Evolutionary conservation across 78 protist genomes (phyloP), one percentile per base, ranked within the genome.

Genomic region (Chrysochromulina parva): DNA sequence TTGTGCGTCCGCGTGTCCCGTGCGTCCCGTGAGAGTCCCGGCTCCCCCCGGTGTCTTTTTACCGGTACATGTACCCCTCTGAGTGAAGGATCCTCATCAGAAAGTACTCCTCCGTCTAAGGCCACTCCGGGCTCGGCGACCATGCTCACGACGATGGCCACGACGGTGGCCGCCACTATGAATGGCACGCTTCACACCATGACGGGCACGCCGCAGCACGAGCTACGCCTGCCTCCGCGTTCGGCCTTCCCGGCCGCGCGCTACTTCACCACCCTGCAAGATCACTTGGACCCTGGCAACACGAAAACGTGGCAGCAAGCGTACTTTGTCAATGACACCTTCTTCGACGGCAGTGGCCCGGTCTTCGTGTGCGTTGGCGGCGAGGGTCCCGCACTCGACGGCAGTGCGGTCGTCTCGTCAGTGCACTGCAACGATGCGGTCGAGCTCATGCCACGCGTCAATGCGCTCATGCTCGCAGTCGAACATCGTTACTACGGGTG

Each of bases 321-420:
- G 16, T 81, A 20, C 89, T 81, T 11, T 62, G 74, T 86, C 74
- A 81, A 81, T 53, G 76, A 24, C 55, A 60, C 93, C 48, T 85
- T 55, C 93, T 84, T 1, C 26, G 50, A 4, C 81, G 73, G 47
- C 38, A 74, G 54, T 17, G 93, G 59, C 26, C 95, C 95, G 19
- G 88, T 93, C 38, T 93, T 90, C 85, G 73, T 93, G 57, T 93
- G 95, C 73, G 93, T 93, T 7, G 95, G 95, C 24, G 95, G 95
- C 58, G 95, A 88, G 19, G 95, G 95, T 19, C 95, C 95, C 0
- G 38, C 95, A 0, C 90, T 93, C 60, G 88, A 57, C 20, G 89
- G 88, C 66, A 14, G 48, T 59, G 94, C 38, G 14, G 91, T 92
- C 54, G 65, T 73, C 52, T 22, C 71, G 26, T 26, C 60, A 22